Conservation (phyloP, 2,329 filamentous ascomycete genomes). For the Xylaria sp. region DNA sequence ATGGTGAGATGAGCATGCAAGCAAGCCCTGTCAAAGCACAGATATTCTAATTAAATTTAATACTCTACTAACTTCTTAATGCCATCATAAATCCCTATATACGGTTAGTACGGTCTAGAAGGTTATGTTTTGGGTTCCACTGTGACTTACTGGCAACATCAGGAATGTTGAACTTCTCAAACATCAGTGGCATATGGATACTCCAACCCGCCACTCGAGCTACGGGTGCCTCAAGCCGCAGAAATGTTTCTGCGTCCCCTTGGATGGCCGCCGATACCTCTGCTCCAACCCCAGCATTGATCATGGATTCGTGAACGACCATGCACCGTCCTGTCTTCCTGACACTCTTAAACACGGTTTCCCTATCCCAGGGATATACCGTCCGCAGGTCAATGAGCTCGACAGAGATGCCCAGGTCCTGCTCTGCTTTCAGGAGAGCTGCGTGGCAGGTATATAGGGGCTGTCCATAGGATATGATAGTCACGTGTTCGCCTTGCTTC, state of each 20-base stretch:
- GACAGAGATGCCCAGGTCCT: constrained; percentile 79
- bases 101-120: constrained; percentile 45
- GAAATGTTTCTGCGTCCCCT: constrained; percentile 78
- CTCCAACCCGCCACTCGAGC: constrained; percentile 89
- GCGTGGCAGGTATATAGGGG: constrained; percentile 85
- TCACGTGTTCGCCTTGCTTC: constrained; percentile 82
- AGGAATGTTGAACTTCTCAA: constrained; percentile 83
- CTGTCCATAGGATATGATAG: constrained; percentile 88
- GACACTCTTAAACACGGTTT: constrained; percentile 83
- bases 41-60: constrained; percentile 52
- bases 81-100: constrained; percentile 74
- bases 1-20: not conserved
- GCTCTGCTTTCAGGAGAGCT: constrained; percentile 78
- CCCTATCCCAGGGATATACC: constrained; percentile 90
- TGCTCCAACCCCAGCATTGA: constrained; percentile 88
- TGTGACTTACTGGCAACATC: constrained; percentile 82
- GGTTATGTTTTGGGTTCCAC: not conserved
- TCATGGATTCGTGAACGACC: constrained; percentile 92
- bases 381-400: constrained; percentile 91
- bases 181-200: constrained; percentile 82
- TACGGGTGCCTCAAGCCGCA: constrained; percentile 86
- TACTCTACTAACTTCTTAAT: constrained; percentile 76
- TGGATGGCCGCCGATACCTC: constrained; percentile 91
- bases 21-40: not conserved
- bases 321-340: constrained; percentile 87